These are phyloP conservation scores for Pyronema domesticum DNA, from an alignment of 495 filamentous ascomycete species.

Conservation along the genomic window DNA sequence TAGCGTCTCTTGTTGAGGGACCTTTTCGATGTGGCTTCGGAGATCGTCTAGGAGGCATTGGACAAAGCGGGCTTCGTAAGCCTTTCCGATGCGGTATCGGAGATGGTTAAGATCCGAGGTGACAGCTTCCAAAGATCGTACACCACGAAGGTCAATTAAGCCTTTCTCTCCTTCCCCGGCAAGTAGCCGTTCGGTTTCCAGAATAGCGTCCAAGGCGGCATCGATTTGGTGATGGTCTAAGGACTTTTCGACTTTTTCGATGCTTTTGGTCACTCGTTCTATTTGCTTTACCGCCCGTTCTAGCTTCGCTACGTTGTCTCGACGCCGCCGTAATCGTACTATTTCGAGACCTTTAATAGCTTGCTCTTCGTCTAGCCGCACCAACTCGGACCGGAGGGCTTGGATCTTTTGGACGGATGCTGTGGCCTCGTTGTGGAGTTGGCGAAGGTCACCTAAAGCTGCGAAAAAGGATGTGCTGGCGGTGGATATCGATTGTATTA, in stretches of 20 bases:
- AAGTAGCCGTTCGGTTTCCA: slow-evolving; percentile 59
- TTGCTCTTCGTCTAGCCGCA: slow-evolving; percentile 68
- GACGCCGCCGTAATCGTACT: slow-evolving; percentile 57
- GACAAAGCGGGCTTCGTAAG: slow-evolving; percentile 67
- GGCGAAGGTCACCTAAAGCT: slow-evolving; percentile 72
- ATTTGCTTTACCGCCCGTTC: slow-evolving; percentile 70
- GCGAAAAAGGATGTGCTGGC: slow-evolving; percentile 95
- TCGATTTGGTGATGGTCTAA: slow-evolving; percentile 70
- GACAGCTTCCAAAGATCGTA: slow-evolving; percentile 66
- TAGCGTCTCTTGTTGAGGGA: slow-evolving; percentile 54
- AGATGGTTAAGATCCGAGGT: slow-evolving; percentile 56
- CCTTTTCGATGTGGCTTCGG: slow-evolving; percentile 59
- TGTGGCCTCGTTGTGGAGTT: slow-evolving; percentile 80
- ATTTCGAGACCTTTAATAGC: slow-evolving; percentile 73
- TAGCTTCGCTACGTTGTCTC: slow-evolving; percentile 71
- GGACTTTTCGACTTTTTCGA: slow-evolving; percentile 57
- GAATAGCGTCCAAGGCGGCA: slow-evolving; percentile 56
- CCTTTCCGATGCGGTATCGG: slow-evolving; percentile 63
- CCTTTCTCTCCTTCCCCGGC: slow-evolving; percentile 39
- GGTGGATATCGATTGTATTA: slow-evolving; percentile 88
- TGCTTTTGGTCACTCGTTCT: slow-evolving; percentile 53
- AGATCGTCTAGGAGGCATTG: slow-evolving; percentile 62
- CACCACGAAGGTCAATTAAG: slow-evolving; percentile 50
- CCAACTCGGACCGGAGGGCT: slow-evolving; percentile 56
- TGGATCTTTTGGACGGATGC: slow-evolving; percentile 82